phyloP scores from a whole-genome alignment of 148 eudicot species.

The Silene uniflora region DNA sequence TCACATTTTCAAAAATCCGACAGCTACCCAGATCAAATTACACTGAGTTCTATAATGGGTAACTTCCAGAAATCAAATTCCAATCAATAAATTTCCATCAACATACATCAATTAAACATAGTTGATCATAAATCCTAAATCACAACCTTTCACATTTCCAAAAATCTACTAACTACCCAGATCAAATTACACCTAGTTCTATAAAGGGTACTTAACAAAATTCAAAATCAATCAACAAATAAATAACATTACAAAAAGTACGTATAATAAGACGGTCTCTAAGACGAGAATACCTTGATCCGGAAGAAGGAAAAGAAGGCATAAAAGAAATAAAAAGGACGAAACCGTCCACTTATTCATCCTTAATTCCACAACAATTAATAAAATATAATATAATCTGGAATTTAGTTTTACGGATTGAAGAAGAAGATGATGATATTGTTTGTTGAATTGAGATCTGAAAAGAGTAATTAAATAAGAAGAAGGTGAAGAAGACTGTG shows the following conservation, averaged over 20 bases:
- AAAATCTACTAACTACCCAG: background rate
- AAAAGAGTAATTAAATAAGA: conserved; percentile 9
- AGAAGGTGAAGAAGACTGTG: background rate
- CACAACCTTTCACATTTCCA: too few species aligned
- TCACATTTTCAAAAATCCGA: background rate
- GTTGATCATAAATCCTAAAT: too few species aligned
- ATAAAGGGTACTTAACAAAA: too few species aligned
- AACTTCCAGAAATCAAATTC: too few species aligned
- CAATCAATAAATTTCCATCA: too few species aligned
- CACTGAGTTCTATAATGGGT: background rate
- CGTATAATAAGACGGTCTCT: too few species aligned
- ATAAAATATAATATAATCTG: background rate
- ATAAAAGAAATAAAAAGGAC: conserved; percentile 63
- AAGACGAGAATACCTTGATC: conserved; percentile 64
- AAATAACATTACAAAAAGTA: too few species aligned
- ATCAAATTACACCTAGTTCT: background rate
- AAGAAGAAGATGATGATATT: background rate
- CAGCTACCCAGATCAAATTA: background rate
- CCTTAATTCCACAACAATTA: background rate
- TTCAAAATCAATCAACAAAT: too few species aligned
- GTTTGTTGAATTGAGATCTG: background rate
- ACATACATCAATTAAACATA: too few species aligned
- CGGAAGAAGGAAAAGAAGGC: conserved; percentile 73
- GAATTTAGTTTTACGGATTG: background rate
- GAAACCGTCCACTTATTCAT: conserved; percentile 94